Evolutionary conservation across 148 eudicot genomes (phyloP), one percentile per base, ranked within the genome.

Genomic region (Hydrangea macrophylla): DNA sequence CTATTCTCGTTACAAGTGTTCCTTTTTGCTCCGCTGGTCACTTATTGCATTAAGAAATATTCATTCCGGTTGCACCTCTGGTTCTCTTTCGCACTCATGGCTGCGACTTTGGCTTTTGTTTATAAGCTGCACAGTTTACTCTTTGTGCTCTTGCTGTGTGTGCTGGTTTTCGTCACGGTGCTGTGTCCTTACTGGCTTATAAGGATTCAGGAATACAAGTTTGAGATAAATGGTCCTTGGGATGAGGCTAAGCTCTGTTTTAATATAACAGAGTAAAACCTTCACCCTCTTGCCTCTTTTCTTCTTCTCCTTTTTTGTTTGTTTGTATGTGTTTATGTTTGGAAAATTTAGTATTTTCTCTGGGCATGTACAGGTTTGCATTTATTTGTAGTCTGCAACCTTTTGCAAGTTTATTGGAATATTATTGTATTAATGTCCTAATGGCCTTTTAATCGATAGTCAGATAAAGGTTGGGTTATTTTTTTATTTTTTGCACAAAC

Each of bases 181-280:
- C 83, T 92, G 15, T 88, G 96, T 55, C 98, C 98, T 56, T 90
- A 86, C 75, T 94, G 94, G 94, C 86, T 92, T 70, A 90, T 86
- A 69, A 83, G 96, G 64, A 88, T 92, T 65, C 98, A 92, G 64
- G 87, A 84, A 75, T 92, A 87, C 78, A 92, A 92, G 83, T 88
- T 92, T 75, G 96, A 92, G 76, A 92, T 89, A 58, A 92, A 92
- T 74, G 98, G 98, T 65, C 98, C 98, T 11, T 88, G 96, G 96
- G 98, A 90, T 72, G 98, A 92, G 80, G 96, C 98, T 62, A 90
- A 90, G 76, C 90, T 92, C 37, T 92, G 96, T 77, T 90, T 92
- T 64, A 82, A 90, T 63, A 80, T 88, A 55, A 88, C 84, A 28
- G 94, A 90, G 42, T 92, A 76, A 88, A 57, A 0, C 6, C n/a